A percentile compares a stretch with the other conserved stretches of the same genome.
phyloP scores from a whole-genome alignment of 2,329 filamentous ascomycete genomes.

The Fonsecaea pugnacius region DNA sequence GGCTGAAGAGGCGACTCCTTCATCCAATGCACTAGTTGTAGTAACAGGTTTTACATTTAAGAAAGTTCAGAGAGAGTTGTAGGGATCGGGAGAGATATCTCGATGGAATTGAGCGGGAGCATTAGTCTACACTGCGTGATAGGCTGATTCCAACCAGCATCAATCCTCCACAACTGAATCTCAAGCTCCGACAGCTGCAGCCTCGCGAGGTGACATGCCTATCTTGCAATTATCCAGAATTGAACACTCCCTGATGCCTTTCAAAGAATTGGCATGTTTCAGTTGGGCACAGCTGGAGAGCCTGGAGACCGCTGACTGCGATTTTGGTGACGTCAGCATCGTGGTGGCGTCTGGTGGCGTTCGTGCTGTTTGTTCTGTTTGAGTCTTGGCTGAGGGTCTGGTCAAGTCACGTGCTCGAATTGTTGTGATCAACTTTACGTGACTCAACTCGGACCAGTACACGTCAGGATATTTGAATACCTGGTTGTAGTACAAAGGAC shows the following conservation, averaged over 20 bases:
- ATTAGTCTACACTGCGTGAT: background rate
- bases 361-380: background rate
- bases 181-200: background rate
- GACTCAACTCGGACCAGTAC: background rate
- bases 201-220: background rate
- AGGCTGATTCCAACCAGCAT: background rate
- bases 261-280: background rate
- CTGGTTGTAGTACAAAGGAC: background rate
- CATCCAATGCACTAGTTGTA: background rate
- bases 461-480: background rate
- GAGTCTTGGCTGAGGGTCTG: background rate
- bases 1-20: conserved; percentile 13
- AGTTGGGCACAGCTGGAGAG: no score
- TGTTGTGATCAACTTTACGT: background rate
- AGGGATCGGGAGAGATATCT: background rate
- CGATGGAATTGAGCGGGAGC: background rate
- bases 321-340: background rate
- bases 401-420: background rate
- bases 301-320: background rate
- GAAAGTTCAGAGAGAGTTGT: conserved; percentile 1
- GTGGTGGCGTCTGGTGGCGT: background rate
- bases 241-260: background rate
- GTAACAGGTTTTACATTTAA: background rate
- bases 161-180: background rate
- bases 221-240: background rate